These are phyloP conservation scores for Neofusicoccum umdonicola DNA, from an alignment of 2,329 filamentous ascomycete species.

Conservation along the genomic window DNA sequence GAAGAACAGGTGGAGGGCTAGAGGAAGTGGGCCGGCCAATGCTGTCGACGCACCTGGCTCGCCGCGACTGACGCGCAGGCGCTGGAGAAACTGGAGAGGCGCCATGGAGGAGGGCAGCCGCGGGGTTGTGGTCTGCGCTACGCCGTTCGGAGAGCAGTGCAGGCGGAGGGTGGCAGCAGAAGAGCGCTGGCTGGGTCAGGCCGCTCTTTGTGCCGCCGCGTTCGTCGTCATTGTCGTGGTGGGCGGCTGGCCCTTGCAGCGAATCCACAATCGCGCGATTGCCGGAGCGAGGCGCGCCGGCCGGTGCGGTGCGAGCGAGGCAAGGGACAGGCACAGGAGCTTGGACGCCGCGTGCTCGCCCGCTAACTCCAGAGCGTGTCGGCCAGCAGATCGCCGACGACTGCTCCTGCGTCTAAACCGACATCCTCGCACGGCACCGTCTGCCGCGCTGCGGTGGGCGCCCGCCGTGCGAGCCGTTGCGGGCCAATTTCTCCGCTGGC, in stretches of 20 bases:
- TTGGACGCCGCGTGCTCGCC: neutral
- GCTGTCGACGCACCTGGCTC: slow-evolving; percentile 32
- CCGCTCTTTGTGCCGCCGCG: slow-evolving; percentile 8
- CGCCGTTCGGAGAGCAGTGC: slow-evolving; percentile 12
- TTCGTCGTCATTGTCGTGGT: slow-evolving; percentile 1
- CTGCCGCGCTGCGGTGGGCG: neutral
- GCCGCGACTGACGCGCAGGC: slow-evolving; percentile 32
- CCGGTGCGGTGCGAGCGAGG: neutral
- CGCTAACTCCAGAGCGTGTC: neutral
- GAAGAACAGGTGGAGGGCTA: neutral
- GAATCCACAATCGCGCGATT: neutral
- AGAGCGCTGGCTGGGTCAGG: neutral
- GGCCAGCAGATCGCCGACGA: neutral
- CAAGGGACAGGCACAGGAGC: neutral
- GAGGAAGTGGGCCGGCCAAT: slow-evolving; percentile 28
- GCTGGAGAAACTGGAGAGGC: slow-evolving; percentile 32
- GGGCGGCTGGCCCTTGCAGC: slow-evolving; percentile 4
- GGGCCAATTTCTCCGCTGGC: neutral
- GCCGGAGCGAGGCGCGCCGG: slow-evolving; percentile 6
- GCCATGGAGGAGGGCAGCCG: slow-evolving; percentile 27
- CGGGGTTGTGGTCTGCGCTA: neutral
- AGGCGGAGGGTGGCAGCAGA: neutral
- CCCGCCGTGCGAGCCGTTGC: neutral
- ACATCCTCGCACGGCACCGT: no score
- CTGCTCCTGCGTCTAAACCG: no score